Base-by-base conservation (phyloP, 208 protist species). In the Crithidia acanthocephali region DNA sequence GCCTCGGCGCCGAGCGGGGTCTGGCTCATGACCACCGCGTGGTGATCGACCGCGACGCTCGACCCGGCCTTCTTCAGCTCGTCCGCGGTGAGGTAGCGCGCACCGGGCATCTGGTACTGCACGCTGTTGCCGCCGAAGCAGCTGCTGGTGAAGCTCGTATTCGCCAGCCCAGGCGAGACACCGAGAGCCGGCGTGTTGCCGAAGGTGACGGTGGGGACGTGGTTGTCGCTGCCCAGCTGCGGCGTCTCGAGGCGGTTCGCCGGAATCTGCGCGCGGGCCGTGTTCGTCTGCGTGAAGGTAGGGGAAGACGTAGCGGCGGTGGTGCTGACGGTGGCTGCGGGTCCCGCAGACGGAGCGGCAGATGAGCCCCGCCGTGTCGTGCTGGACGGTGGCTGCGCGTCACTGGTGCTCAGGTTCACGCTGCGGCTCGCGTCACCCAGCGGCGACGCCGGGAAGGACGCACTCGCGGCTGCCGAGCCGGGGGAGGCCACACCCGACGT, bases 51-150 rank as follows among this genome's bases (percentile, higher is more conserved):
- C 18, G 67, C 64, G 8, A 79, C 72, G 20, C 44, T 48, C 27
- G 64, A 35, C 9, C 45, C 60, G 7, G 35, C 47, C 22, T 68
- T 60, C 15, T 33, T 25, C 30, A 78, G 30, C 40, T 83, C 74
- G 1, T 73, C 71, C 22, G 60, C 67, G 2, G 47, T 74, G n/a
- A 83, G 40, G 75, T 87, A 87, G 22, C 68, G 75, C 13, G 78
- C 67, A 47, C 75, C 79, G 11, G 79, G 79, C 9, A 81, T 35
- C 53, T 70, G 67, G 61, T 87, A 87, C 65, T 76, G 68, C 32
- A 76, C 68, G 56, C 68, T 76, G 42, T 56, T 56, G 16, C 32
- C 71, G 2, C 71, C 71, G 18, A 57, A 68, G 30, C 58, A 59
- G 61, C 61, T 69, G 33, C 73, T 79, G 10, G 59, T 20, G 45